phyloP scores from a whole-genome alignment of 345 rosid genomes.

The Populus ilicifolia region DNA sequence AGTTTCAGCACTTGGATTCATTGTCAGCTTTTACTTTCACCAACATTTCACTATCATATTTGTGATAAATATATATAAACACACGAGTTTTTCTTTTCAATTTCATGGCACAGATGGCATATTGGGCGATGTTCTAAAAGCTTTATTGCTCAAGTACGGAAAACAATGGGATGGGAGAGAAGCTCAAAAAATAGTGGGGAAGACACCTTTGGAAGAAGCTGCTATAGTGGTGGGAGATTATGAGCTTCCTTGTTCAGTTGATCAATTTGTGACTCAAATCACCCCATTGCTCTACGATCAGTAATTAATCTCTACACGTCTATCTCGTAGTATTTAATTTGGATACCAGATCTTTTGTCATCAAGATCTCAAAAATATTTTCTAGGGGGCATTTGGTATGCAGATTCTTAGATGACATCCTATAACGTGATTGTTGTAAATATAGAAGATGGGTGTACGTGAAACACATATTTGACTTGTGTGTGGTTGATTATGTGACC shows the following conservation, averaged over 20 bases:
- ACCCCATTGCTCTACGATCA: slow-evolving; percentile 59
- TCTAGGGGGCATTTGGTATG: not conserved
- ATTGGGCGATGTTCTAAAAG: slow-evolving; percentile 50
- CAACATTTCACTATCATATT: not conserved
- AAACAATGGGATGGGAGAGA: slow-evolving; percentile 97
- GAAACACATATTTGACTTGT: not conserved
- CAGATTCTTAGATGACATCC: too few species aligned
- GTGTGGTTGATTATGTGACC: not conserved
- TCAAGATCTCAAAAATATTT: not conserved
- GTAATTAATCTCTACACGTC: slow-evolving; percentile 16
- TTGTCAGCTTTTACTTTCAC: not conserved
- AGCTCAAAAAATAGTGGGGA: slow-evolving; percentile 51
- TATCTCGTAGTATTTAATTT: not conserved
- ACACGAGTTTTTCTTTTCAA: not conserved
- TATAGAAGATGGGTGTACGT: not conserved
- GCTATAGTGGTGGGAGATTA: slow-evolving; percentile 73
- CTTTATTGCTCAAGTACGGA: slow-evolving; percentile 59
- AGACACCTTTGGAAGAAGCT: slow-evolving; percentile 76
- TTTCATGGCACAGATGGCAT: slow-evolving; percentile 17
- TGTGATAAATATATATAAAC: not conserved
- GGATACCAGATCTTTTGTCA: not conserved
- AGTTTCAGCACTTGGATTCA: not conserved
- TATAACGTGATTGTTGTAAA: too few species aligned
- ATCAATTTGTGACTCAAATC: slow-evolving; percentile 60
- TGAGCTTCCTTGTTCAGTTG: slow-evolving; percentile 65